Base-by-base conservation (phyloP, 2,329 filamentous ascomycete species). In the Beauveria australis region DNA sequence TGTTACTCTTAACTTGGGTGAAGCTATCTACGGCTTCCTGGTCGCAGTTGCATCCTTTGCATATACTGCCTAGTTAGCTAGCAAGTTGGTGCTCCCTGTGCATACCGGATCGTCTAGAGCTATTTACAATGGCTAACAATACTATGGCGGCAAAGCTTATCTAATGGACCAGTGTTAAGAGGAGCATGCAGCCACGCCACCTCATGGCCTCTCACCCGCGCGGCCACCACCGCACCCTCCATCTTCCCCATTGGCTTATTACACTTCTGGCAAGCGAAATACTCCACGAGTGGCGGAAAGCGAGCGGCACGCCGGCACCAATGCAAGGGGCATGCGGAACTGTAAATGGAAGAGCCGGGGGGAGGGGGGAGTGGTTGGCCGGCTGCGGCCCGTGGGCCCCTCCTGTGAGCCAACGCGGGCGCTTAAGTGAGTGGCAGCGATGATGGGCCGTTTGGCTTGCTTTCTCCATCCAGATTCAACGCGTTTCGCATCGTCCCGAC, bases 401-500 rank as follows among this genome's bases (percentile, higher is more conserved):
- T 24, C 12, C 18, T 18, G 12, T 24, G 12, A 18, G 44, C 44
- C 12, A 6, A 37, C 33, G 14, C 5, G 33, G 33, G 33, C 33
- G 33, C 12, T 14, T 37, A 37, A 37, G 33, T 37, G 33, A 37
- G 33, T 37, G 33, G 33, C 33, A 37, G 24, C 46, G 46, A 26
- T 18, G 16, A 14, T 18, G 26, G 47, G 19, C 22, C 12, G 22
- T 18, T 24, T 5, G 16, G n/a, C 19, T 48, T 9, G 5, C 1
- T 48, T 48, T 24, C 24, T n/a, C 14, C 22, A 26, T 48, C 51
- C 9, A 22, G 22, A 22, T 33, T 19, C 12, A 22, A 9, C 37
- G 47, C 40, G 58, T 54, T 53, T 60, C 58, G 43, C 22, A 48
- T 54, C 19, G 48, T 60, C 58, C 58, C 58, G 58, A 60, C 58